Percentiles rank a stretch among this genome's conserved stretches.
Conservation (phyloP, 805 yeast genomes). For the Barnettozyma vustinii region DNA sequence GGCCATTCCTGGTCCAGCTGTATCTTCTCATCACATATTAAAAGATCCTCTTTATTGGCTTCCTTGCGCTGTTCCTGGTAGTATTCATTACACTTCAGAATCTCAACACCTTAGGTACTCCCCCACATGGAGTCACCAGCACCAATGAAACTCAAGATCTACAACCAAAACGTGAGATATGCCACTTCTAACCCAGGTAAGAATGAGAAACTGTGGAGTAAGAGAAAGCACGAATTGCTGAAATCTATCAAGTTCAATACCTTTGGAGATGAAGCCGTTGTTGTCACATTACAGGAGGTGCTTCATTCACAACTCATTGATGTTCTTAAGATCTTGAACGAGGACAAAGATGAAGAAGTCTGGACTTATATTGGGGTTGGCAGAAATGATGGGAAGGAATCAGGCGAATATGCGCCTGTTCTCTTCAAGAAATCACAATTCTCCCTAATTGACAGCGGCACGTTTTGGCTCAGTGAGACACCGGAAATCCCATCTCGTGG, state of each 20-base stretch:
- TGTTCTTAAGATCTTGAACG: conserved; percentile 29
- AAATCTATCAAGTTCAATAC: conserved; percentile 37
- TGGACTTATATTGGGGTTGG: conserved; percentile 48
- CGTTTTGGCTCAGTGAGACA: conserved; percentile 50
- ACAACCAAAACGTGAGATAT: conserved; percentile 42
- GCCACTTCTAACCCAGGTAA: conserved; percentile 31
- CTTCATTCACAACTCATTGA: conserved; percentile 42
- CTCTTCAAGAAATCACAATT: conserved; percentile 35
- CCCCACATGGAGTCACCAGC: too few relatives aligned
- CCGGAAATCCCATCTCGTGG: conserved; percentile 49
- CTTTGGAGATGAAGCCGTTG: conserved; percentile 26
- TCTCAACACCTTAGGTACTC: background rate
- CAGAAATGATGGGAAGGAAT: conserved; percentile 44
- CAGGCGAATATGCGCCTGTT: conserved; percentile 50
- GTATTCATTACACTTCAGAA: too few relatives aligned
- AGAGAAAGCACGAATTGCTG: conserved; percentile 33
- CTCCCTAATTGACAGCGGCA: conserved; percentile 34
- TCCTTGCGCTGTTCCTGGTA: background rate
- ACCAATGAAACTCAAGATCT: conserved; percentile 17
- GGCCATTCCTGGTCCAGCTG: too few relatives aligned
- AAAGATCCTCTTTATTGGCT: too few relatives aligned
- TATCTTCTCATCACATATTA: too few relatives aligned
- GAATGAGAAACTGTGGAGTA: conserved; percentile 42
- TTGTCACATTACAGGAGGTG: conserved; percentile 47
- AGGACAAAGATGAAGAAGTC: conserved; percentile 20